Conservation (phyloP, 768 basidiomycete species). For the Trametes villosa region DNA sequence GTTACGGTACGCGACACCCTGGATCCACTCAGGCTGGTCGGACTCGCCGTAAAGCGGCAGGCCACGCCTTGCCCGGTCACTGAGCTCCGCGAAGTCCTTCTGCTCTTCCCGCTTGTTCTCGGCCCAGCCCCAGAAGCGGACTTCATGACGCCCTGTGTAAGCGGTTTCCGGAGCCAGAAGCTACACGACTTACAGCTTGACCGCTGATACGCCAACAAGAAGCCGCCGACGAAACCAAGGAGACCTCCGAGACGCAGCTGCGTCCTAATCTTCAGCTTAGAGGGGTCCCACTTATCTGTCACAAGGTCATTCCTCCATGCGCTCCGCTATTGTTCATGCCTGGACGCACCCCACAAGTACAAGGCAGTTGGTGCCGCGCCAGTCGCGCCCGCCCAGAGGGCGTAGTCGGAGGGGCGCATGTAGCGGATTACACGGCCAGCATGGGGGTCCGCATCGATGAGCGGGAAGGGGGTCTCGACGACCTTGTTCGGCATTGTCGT, state of each 20-base stretch:
- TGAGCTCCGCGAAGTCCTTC: constrained; percentile 78
- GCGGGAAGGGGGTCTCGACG: constrained; percentile 74
- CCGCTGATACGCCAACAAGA: constrained; percentile 90
- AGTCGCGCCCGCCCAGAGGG: constrained; percentile 78
- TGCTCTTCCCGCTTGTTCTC: constrained; percentile 86
- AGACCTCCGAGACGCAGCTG: constrained; percentile 63
- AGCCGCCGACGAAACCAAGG: constrained; percentile 88
- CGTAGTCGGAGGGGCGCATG: constrained; percentile 88
- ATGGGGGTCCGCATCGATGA: constrained; percentile 95
- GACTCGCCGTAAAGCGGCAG: constrained; percentile 88
- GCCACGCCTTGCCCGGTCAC: constrained; percentile 72
- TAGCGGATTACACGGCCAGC: constrained; percentile 85
- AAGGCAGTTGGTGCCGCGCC: constrained; percentile 81
- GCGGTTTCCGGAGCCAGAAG: not conserved
- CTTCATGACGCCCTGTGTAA: constrained; percentile 40
- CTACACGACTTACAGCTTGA: constrained; percentile 69
- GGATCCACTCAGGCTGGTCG: constrained; percentile 82
- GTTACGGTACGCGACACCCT: constrained; percentile 85
- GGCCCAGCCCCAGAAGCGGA: constrained; percentile 95
- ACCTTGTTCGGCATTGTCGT: constrained; percentile 56
- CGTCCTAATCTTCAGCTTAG: constrained; percentile 42
- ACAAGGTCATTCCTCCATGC: not conserved
- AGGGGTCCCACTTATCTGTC: constrained; percentile 52
- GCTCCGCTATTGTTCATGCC: not conserved
- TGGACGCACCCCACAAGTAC: constrained; percentile 78